Base-by-base conservation (phyloP, 2,329 filamentous ascomycete species). In the Dothiorella sarmentorum region DNA sequence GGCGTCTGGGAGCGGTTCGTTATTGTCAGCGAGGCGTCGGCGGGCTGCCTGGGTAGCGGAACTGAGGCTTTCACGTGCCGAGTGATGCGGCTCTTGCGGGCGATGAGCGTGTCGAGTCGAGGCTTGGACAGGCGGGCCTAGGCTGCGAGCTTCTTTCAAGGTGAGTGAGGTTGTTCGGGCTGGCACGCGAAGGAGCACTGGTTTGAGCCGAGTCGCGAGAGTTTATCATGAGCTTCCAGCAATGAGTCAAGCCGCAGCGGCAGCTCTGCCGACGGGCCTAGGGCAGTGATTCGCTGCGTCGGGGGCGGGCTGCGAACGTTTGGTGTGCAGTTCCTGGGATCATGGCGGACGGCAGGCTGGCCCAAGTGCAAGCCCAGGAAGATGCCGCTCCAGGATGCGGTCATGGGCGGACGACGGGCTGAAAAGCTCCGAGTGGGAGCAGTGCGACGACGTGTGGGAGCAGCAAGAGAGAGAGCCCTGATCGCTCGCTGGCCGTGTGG, bases 321-420 rank as follows among this genome's bases (percentile, higher is more conserved):
- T 17, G 44, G 47, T 26, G 45, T n/a, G 49, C 49, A 53, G 49
- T 53, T 38, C 49, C 49, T 53, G 49, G 49, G 49, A 53, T 52
- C 11, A 27, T 29, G 43, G 43, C 26, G 29, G 29, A 26, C 10
- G 18, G 11, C 20, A 11, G 40, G 40, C 40, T 43, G 40, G 40
- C 40, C 40, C 40, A 43, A 43, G 40, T 26, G 43, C 43, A 26
- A 29, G 43, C 27, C 49, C 35, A 40, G 49, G 49, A 53, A 40
- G 49, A 53, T 40, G 49, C 49, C 49, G 49, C 49, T 11, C n/a
- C n/a, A n/a, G n/a, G n/a, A n/a, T n/a, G n/a, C n/a, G n/a, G n/a
- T n/a, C n/a, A n/a, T n/a, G n/a, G n/a, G n/a, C n/a, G n/a, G 31
- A 22, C 37, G 37, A 11, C 37, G 17, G 37, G n/a, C 37, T 40